Percentiles rank a stretch among this genome's conserved stretches.
These are phyloP conservation scores for Sindora glabra DNA, from an alignment of 306 rosid genomes.

Conservation along the genomic window DNA sequence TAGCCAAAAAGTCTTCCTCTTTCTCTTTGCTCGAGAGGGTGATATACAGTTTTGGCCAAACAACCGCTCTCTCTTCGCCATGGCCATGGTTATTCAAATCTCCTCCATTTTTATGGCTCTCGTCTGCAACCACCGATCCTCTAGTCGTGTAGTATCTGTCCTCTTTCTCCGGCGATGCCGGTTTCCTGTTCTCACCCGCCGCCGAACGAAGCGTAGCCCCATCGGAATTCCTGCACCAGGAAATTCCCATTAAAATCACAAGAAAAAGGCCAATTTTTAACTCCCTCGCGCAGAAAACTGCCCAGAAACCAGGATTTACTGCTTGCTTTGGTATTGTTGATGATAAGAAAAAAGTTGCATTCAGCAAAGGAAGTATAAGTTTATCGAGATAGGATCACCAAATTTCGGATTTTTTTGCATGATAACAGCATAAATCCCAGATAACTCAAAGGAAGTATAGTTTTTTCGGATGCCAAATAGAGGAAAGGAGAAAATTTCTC, in stretches of 20 bases:
- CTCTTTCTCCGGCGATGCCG: slow-evolving; percentile 69
- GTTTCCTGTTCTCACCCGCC: slow-evolving; percentile 37
- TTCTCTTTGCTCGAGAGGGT: slow-evolving; percentile 75
- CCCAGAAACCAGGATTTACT: too few species aligned
- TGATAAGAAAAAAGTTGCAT: too few species aligned
- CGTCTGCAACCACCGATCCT: slow-evolving; percentile 54
- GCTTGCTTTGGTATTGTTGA: too few species aligned
- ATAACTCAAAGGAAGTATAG: not conserved
- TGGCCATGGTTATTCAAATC: slow-evolving; percentile 33
- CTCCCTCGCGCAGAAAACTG: too few species aligned
- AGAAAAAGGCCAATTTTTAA: too few species aligned
- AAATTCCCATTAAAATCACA: not conserved
- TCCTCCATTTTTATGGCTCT: slow-evolving; percentile 36
- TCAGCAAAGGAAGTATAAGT: too few species aligned
- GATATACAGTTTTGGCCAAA: slow-evolving; percentile 65
- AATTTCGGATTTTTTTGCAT: too few species aligned
- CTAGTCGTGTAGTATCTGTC: slow-evolving; percentile 68
- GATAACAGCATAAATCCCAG: too few species aligned
- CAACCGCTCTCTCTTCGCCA: slow-evolving; percentile 50
- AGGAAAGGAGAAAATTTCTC: not conserved
- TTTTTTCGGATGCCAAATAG: not conserved
- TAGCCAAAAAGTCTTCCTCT: slow-evolving; percentile 75
- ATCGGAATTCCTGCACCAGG: slow-evolving; percentile 48
- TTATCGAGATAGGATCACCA: too few species aligned
- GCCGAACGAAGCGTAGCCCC: slow-evolving; percentile 36